Evolutionary conservation across 1,284 basidiomycete species (phyloP).

Genomic region (Cutaneotrichosporon mucoides): DNA sequence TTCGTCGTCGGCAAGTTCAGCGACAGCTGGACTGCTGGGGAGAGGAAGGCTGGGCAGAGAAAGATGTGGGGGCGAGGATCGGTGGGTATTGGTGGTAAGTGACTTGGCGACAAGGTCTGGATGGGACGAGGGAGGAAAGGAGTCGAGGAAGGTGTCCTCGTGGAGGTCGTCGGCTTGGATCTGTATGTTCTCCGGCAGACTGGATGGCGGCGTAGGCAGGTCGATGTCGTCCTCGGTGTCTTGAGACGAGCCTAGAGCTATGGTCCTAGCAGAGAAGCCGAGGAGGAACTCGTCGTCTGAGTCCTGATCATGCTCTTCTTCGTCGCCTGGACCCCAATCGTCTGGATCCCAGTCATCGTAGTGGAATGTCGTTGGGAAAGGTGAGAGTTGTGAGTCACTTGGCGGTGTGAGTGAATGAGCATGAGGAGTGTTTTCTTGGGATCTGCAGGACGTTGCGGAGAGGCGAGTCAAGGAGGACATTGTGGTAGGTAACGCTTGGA

Average conservation of each 20-base stretch:
- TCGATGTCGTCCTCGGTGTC: neutral
- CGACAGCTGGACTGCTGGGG: neutral
- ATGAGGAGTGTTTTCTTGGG: neutral
- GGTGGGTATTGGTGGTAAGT: neutral
- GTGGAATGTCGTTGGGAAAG: neutral
- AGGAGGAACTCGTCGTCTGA: constrained; percentile 6
- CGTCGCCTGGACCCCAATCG: no score
- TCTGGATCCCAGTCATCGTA: neutral
- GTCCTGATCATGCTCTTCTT: neutral
- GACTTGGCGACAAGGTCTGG: neutral
- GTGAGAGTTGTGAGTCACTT: neutral
- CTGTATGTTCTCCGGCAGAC: neutral
- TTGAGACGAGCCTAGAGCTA: neutral
- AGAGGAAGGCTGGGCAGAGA: no score
- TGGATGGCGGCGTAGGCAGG: neutral
- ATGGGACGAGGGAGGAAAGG: neutral
- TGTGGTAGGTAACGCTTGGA: neutral
- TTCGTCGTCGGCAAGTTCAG: neutral
- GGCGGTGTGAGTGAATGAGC: neutral
- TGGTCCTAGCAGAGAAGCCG: neutral
- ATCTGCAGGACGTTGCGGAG: neutral
- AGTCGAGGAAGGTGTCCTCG: neutral
- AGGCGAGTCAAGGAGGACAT: neutral
- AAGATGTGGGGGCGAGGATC: no score
- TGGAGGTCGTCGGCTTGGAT: neutral